Base-by-base conservation (phyloP, 2,329 filamentous ascomycete species). In the Macroventuria anomochaeta region DNA sequence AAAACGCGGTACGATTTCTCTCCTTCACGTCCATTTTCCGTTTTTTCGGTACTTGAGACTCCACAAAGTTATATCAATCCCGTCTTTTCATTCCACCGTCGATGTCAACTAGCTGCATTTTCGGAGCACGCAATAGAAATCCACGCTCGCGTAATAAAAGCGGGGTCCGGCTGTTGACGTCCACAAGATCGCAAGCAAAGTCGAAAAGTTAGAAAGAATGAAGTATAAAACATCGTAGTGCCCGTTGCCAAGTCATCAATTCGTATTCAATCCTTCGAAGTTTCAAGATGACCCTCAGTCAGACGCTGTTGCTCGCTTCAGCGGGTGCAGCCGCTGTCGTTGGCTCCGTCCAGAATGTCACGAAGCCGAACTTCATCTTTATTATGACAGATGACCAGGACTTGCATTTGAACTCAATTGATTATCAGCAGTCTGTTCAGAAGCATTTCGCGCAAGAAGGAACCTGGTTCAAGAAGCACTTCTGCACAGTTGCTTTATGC, bases 301-400 rank as follows among this genome's bases (percentile, higher is more conserved):
- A 59, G 31, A 36, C 46, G 7, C 36, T 63, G 28, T 25, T 60
- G 7, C 39, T 58, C 2, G 47, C 55, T 5, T 33, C 53, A 1
- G 34, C 55, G 10, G 37, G 48, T 18, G 40, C 57, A 4, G 21
- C 54, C 2, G 58, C 51, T 7, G 33, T n/a, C 13, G 33, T 29
- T 1, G 29, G 21, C 32, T 33, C 33, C 11, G 21, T 32, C 3
- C 15, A 32, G n/a, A 55, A 43, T 34, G 50, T 32, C 15, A 17
- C 55, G 2, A 64, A 52, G 25, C 67, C 68, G 1, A 89, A 89
- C 58, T 83, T 89, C 38, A 75, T 90, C 17, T 86, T 89, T 64
- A 84, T 89, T 52, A 76, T 89, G 32, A 87, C 85, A 0, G 87
- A 89, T 55, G 87, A 89, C 57, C 87, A 89, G 63, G 87, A 89